Percentiles rank a stretch among this genome's conserved stretches.
These are phyloP conservation scores for Prunus yedoensis DNA, from an alignment of 331 rosid species.

Conservation along the genomic window DNA sequence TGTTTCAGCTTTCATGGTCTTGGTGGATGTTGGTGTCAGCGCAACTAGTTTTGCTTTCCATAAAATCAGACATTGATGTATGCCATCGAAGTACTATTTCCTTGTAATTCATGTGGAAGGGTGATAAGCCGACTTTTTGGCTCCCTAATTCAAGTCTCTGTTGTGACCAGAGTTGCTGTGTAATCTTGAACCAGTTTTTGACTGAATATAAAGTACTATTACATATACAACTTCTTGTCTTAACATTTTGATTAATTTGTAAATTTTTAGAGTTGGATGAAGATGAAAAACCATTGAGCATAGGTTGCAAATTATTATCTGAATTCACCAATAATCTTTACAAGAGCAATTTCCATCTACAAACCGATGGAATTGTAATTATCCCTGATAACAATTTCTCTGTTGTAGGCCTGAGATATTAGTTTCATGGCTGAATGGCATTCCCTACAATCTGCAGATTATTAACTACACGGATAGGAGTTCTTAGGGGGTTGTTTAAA, in stretches of 20 bases:
- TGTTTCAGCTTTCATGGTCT: constrained; percentile 47
- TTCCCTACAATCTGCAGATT: no score
- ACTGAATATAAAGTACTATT: constrained; percentile 26
- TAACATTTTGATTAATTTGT: background rate
- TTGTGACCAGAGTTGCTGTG: constrained; percentile 24
- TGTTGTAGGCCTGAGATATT: no score
- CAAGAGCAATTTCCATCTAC: constrained; percentile 4
- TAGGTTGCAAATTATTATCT: background rate
- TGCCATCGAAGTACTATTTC: constrained; percentile 43
- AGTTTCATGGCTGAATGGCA: no score
- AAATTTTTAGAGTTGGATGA: no score
- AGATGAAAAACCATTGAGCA: background rate
- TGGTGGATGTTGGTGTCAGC: constrained; percentile 43
- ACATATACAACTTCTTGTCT: constrained; percentile 8
- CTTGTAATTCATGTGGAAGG: constrained; percentile 36
- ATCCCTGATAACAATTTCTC: background rate
- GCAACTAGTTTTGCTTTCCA: constrained; percentile 43
- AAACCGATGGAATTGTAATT: constrained; percentile 17
- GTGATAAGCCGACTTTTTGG: constrained; percentile 57
- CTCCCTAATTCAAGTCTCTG: constrained; percentile 26
- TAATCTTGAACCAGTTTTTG: constrained; percentile 35
- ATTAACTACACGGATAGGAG: no score
- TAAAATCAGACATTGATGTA: constrained; percentile 32
- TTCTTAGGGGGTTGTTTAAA: no score
- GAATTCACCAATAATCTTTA: constrained; percentile 26